Percentiles rank a stretch among this genome's conserved stretches.
Conservation (phyloP, 2,329 filamentous ascomycete species). For the Fusarium subtropicale region DNA sequence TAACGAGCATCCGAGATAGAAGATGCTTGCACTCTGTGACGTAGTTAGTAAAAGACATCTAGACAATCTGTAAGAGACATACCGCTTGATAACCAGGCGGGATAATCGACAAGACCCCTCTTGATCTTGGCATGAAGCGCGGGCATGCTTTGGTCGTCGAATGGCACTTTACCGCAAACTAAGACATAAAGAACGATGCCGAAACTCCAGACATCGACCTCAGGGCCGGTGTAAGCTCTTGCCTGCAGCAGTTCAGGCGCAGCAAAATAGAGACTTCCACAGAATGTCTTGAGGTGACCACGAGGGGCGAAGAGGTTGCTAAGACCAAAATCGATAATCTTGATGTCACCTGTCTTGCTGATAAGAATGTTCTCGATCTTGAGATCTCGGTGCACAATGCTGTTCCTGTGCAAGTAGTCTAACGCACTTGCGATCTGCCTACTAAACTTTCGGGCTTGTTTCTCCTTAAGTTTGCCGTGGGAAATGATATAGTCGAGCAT, state of each 20-base stretch:
- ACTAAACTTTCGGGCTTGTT: slow-evolving; percentile 96
- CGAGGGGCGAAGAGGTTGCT: slow-evolving; percentile 95
- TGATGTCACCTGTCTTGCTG: slow-evolving; percentile 98
- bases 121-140: slow-evolving; percentile 99
- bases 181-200: slow-evolving; percentile 97
- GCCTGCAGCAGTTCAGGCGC: slow-evolving; percentile 95
- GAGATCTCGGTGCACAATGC: slow-evolving; percentile 95
- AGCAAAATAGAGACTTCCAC: slow-evolving; percentile 96
- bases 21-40: slow-evolving; percentile 87
- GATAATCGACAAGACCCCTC: slow-evolving; percentile 95
- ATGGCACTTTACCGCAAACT: slow-evolving; percentile 97
- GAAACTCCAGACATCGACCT: slow-evolving; percentile 99
- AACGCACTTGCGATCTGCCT: slow-evolving; percentile 96
- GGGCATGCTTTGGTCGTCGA: slow-evolving; percentile 99
- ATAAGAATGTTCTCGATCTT: slow-evolving; percentile 99
- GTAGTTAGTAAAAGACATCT: slow-evolving; percentile 51
- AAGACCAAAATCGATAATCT: slow-evolving; percentile 98
- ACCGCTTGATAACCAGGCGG: slow-evolving; percentile 91
- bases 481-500: slow-evolving; percentile 99
- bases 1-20: slow-evolving; percentile 94
- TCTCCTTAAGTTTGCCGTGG: slow-evolving; percentile 96
- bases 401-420: slow-evolving; percentile 98
- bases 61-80: slow-evolving; percentile 51
- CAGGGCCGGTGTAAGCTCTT: slow-evolving; percentile 92
- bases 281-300: slow-evolving; percentile 92